A percentile compares a stretch with the other conserved stretches of the same genome.
phyloP scores from a whole-genome alignment of 306 rosid species.

The Hylodesmum podocarpum region DNA sequence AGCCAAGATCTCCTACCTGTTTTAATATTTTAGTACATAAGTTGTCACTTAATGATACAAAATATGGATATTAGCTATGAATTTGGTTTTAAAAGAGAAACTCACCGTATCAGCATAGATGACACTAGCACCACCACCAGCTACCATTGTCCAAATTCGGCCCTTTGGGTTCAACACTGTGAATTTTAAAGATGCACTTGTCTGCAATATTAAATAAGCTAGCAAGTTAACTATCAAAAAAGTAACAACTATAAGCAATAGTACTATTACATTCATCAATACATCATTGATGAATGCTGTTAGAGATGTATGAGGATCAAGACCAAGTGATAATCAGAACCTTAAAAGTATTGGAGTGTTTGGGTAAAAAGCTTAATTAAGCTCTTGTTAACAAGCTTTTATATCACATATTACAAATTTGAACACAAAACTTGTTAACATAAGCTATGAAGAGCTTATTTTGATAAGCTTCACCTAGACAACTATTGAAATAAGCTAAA shows the following conservation, averaged over 20 bases:
- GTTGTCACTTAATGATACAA: slow-evolving; percentile 1
- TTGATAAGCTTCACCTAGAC: not conserved
- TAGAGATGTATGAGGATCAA: not conserved
- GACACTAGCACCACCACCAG: slow-evolving; percentile 99
- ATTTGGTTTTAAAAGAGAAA: slow-evolving; percentile 25
- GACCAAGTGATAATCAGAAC: not conserved
- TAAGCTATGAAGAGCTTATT: not conserved
- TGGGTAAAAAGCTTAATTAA: not conserved
- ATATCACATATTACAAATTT: not conserved
- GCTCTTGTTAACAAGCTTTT: not conserved
- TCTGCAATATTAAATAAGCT: slow-evolving; percentile 52
- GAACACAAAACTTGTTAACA: not conserved
- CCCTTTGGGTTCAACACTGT: slow-evolving; percentile 93
- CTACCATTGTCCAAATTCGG: slow-evolving; percentile 99
- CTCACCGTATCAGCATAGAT: slow-evolving; percentile 92
- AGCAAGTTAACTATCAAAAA: not conserved
- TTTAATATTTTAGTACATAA: not conserved
- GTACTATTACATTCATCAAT: slow-evolving; percentile 10
- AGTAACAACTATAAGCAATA: slow-evolving; percentile 18
- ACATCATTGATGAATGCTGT: not conserved
- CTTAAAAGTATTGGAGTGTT: not conserved
- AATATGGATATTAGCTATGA: slow-evolving; percentile 15
- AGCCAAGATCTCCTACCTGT: slow-evolving; percentile 98
- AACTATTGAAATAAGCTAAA: not conserved
- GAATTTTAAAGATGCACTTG: slow-evolving; percentile 93